Conservation (phyloP, 192 early-diverging fungal species). For the Obelidium mucronatum region DNA sequence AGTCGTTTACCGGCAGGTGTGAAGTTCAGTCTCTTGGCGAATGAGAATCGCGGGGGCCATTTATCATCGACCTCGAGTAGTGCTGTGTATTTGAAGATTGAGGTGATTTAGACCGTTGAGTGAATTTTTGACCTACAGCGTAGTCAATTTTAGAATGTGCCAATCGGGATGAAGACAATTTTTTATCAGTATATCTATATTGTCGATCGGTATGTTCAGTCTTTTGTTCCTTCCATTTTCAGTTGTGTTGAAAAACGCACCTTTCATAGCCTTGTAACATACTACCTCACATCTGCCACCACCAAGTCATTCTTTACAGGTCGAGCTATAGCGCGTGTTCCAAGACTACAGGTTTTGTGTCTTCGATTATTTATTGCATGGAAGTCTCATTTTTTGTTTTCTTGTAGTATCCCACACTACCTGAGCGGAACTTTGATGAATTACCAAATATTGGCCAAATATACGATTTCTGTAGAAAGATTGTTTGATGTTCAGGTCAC, state of each 20-base stretch:
- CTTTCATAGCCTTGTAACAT: conserved; percentile 76
- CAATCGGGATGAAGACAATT: conserved; percentile 76
- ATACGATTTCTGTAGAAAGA: too few species aligned
- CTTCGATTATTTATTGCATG: neutral
- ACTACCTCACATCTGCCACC: conserved; percentile 81
- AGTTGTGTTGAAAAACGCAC: neutral
- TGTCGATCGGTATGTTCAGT: conserved; percentile 34
- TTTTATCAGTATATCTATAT: conserved; percentile 94
- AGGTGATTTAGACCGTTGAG: too few species aligned
- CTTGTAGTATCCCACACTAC: conserved; percentile 37
- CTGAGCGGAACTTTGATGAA: conserved; percentile 26
- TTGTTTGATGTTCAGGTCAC: too few species aligned
- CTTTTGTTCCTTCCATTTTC: neutral
- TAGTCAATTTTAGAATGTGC: conserved; percentile 59
- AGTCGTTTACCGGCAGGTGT: conserved; percentile 69
- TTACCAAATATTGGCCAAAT: too few species aligned
- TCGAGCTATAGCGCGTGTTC: conserved; percentile 79
- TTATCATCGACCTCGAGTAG: too few species aligned
- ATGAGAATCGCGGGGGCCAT: neutral
- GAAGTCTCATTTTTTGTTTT: neutral
- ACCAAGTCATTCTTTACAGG: conserved; percentile 81
- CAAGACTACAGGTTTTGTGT: conserved; percentile 62
- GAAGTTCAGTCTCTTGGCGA: neutral
- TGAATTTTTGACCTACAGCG: too few species aligned
- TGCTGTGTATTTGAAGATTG: neutral